These are phyloP conservation scores for Hanseniaspora gamundiae DNA, from an alignment of 1,139 yeast genomes.

Conservation along the genomic window DNA sequence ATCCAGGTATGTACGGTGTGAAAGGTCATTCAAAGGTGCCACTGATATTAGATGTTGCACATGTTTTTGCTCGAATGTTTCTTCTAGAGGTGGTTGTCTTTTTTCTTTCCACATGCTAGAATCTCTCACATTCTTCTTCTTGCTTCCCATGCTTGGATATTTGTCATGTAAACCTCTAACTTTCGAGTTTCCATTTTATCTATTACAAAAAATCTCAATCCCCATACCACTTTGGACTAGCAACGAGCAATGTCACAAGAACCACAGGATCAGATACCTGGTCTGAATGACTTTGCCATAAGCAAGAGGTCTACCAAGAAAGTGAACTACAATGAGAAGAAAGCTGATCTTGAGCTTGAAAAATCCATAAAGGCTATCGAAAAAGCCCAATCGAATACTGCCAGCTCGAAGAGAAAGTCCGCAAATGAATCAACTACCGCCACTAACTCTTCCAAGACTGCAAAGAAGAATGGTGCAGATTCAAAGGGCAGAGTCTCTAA, in stretches of 20 bases:
- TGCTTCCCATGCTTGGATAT: too few species aligned
- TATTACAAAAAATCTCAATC: too few species aligned
- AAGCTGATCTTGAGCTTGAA: conserved; percentile 20
- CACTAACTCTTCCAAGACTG: neutral
- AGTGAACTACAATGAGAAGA: conserved; percentile 27
- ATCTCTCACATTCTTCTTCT: too few species aligned
- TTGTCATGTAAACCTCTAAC: too few species aligned
- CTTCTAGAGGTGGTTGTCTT: too few species aligned
- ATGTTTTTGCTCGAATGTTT: too few species aligned
- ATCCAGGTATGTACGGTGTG: too few species aligned
- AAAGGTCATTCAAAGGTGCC: too few species aligned
- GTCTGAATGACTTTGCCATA: neutral
- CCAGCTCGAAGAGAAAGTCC: neutral
- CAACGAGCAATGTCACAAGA: neutral
- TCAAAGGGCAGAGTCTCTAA: neutral
- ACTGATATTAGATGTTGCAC: too few species aligned
- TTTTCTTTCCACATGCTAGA: too few species aligned
- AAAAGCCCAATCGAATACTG: conserved; percentile 1
- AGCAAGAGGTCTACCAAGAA: conserved; percentile 20
- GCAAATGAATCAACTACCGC: neutral
- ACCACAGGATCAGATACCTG: neutral
- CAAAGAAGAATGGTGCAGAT: conserved; percentile 1
- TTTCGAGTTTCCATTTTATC: too few species aligned
- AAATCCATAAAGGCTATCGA: conserved; percentile 13
- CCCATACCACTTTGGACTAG: neutral